Evolutionary conservation across 768 basidiomycete species (phyloP).

Genomic region (Xerocomus spinulosus): DNA sequence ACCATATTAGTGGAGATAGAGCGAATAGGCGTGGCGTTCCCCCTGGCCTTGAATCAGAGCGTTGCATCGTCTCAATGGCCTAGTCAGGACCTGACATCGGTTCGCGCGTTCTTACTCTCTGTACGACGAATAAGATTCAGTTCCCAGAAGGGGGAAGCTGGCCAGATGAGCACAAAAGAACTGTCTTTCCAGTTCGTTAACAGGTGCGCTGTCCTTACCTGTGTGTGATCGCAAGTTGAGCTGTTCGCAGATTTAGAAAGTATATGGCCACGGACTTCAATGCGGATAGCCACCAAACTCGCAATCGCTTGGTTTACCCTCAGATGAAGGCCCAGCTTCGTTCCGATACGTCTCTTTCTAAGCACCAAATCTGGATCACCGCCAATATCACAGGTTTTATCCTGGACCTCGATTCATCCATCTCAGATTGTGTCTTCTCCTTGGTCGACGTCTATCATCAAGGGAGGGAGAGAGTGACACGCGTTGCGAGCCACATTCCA

Average conservation of each 20-base stretch:
- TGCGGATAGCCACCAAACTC: conserved; percentile 60
- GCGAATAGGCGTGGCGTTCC: conserved; percentile 88
- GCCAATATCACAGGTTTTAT: conserved; percentile 82
- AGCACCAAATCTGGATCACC: conserved; percentile 54
- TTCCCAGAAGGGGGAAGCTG: conserved; percentile 72
- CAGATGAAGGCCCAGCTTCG: conserved; percentile 74
- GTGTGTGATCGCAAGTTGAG: conserved; percentile 3
- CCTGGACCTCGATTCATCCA: conserved; percentile 76
- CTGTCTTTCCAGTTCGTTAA: conserved; percentile 85
- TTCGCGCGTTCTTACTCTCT: conserved; percentile 83
- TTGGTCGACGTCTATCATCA: conserved; percentile 79
- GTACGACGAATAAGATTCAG: conserved; percentile 71
- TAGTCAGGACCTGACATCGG: conserved; percentile 38
- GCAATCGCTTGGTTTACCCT: conserved; percentile 74
- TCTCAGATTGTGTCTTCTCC: conserved; percentile 76
- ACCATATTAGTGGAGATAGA: conserved; percentile 51
- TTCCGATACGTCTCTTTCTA: conserved; percentile 44
- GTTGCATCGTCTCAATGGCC: conserved; percentile 45
- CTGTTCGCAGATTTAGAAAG: conserved; percentile 68
- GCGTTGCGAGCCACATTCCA: conserved; percentile 53
- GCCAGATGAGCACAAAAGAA: conserved; percentile 64
- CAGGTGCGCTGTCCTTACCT: conserved; percentile 41
- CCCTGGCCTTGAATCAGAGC: conserved; percentile 60
- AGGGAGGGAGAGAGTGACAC: conserved; percentile 74
- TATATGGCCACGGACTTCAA: conserved; percentile 64